These are phyloP conservation scores for Myriosclerotinia curreyana DNA, from an alignment of 2,329 filamentous ascomycete genomes.

Conservation along the genomic window DNA sequence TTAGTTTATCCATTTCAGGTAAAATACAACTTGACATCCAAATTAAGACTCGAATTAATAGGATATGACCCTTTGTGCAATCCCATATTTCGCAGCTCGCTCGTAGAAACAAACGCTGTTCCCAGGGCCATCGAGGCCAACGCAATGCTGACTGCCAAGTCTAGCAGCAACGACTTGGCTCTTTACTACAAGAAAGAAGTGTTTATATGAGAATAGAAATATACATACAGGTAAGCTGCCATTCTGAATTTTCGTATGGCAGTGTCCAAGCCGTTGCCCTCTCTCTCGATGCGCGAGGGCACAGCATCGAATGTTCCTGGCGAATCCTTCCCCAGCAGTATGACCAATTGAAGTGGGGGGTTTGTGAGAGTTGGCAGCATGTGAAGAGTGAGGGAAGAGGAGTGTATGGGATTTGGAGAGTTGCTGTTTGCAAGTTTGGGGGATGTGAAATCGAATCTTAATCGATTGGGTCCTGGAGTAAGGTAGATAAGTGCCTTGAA, in stretches of 20 bases:
- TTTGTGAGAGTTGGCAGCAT: conserved; percentile 76
- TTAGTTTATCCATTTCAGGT: not conserved
- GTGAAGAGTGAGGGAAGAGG: conserved; percentile 77
- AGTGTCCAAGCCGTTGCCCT: conserved; percentile 77
- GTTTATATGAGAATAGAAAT: not conserved
- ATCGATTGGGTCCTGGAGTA: conserved; percentile 82
- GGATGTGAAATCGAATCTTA: conserved; percentile 84
- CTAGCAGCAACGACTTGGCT: not conserved
- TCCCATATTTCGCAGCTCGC: not conserved
- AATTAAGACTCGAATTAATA: not conserved
- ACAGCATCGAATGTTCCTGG: conserved; percentile 79
- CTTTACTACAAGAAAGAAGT: not conserved
- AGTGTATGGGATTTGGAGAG: conserved; percentile 67
- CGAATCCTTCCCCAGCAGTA: conserved; percentile 85
- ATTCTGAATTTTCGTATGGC: conserved; percentile 90
- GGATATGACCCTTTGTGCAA: not conserved
- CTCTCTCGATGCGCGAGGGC: conserved; percentile 69
- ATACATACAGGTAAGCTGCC: conserved; percentile 70
- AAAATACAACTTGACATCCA: not conserved
- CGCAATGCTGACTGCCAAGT: not conserved
- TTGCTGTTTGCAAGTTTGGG: conserved; percentile 72
- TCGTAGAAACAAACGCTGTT: not conserved
- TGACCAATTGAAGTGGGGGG: conserved; percentile 85
- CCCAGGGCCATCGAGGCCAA: not conserved
- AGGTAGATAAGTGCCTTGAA: conserved; percentile 92